Base-by-base conservation (phyloP, 805 yeast species). In the Scheffersomyces lignosus region DNA sequence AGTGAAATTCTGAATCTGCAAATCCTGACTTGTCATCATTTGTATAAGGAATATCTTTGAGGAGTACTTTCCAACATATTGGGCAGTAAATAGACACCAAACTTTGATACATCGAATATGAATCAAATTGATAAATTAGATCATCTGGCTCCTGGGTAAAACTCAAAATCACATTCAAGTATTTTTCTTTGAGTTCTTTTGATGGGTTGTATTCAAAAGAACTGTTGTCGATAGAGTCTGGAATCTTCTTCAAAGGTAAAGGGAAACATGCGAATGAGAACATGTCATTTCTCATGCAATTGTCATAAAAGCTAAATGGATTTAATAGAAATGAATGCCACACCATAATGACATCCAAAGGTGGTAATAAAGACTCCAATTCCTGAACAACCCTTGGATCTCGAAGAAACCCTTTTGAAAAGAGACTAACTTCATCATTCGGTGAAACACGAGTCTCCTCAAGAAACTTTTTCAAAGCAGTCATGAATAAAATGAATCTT, bases 291-390 rank as follows among this genome's bases (percentile, higher is more conserved):
- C 48, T 35, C 2, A 34, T 35, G n/a, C 47, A 45, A 14, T 27
- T 35, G 29, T 45, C 52, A 34, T 41, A 49, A 29, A 25, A 44
- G 15, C 48, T 18, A 27, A 35, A 36, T 7, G 56, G 55, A 25
- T 47, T 52, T 27, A 51, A 37, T 24, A 47, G 32, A 36, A 51
- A 50, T 12, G 52, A 30, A 40, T 54, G 56, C 58, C 58, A 54
- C 6, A 51, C 54, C 40, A 54, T 36, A 5, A 52, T 15, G 12
- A 54, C 39, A 41, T 54, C 58, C 13, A 54, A 29, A 13, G 58
- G 57, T 10, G 58, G 58, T 14, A 41, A 15, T 31, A 29, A 33
- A 4, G 4, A 18, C 8, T 20, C 8, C 20, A 27, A 20, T n/a
- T n/a, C n/a, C n/a, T n/a, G n/a, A n/a, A n/a, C n/a, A n/a, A n/a